Percentiles rank a stretch among this genome's conserved stretches.
phyloP scores from a whole-genome alignment of 371 early-diverging fungal genomes.

The Cokeromyces recurvatus region DNA sequence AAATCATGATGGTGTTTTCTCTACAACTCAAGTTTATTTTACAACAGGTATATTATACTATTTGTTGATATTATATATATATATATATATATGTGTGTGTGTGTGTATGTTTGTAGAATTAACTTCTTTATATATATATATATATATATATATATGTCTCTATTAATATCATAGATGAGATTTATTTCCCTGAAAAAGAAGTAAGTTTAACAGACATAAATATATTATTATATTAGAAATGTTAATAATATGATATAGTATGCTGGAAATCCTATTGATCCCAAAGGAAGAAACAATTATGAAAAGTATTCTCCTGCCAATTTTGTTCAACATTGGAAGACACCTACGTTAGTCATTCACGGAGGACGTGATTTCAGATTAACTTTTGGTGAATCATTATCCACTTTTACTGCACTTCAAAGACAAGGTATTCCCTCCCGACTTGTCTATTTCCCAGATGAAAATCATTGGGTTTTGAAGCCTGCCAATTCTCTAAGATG shows the following conservation, averaged over 20 bases:
- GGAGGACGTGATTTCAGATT: constrained; percentile 68
- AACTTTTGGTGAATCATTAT: constrained; percentile 64
- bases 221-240: neutral
- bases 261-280: constrained; percentile 64
- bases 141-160: neutral
- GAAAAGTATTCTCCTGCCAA: constrained; percentile 71
- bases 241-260: too few species aligned
- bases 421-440: constrained; percentile 68
- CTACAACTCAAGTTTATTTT: constrained; percentile 59
- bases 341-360: constrained; percentile 79
- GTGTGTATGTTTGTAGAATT: too few species aligned
- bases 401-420: constrained; percentile 78
- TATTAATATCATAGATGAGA: constrained; percentile 50
- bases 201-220: constrained; percentile 13
- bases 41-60: constrained; percentile 37
- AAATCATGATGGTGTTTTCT: constrained; percentile 84
- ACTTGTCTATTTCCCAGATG: constrained; percentile 79
- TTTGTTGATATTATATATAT: neutral
- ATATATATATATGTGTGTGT: neutral
- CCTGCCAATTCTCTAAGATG: constrained; percentile 75
- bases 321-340: constrained; percentile 72
- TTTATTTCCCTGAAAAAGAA: constrained; percentile 78
- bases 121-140: neutral
- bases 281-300: constrained; percentile 48
- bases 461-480: constrained; percentile 76